phyloP scores from a whole-genome alignment of 352 stramenopile species.

The Albugo laibachii region DNA sequence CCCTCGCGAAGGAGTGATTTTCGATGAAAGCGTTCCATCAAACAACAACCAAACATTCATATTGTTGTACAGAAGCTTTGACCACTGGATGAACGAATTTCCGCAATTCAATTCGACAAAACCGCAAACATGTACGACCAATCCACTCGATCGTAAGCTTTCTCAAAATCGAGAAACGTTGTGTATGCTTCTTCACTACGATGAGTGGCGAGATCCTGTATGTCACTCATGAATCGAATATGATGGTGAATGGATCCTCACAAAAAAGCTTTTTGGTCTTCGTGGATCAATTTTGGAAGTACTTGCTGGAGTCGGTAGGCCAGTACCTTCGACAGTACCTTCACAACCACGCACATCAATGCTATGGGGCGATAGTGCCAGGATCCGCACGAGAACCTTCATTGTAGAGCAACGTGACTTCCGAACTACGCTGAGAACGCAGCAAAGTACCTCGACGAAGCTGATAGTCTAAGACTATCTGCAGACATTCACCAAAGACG shows the following conservation, averaged over 20 bases:
- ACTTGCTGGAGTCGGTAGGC: background rate
- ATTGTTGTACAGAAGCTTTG: slow-evolving; percentile 5
- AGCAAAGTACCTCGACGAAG: slow-evolving; percentile 7
- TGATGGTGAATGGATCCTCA: slow-evolving; percentile 10
- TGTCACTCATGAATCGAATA: slow-evolving; percentile 5
- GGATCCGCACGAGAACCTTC: slow-evolving; percentile 1
- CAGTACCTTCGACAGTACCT: slow-evolving; percentile 7
- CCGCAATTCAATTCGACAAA: slow-evolving; percentile 9
- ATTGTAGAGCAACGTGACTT: slow-evolving; percentile 10
- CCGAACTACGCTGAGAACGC: slow-evolving; percentile 5
- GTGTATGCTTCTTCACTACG: no score
- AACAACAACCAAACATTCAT: slow-evolving; percentile 4
- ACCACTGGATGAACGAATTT: background rate
- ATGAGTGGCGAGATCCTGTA: slow-evolving; percentile 4
- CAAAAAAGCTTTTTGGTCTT: no score
- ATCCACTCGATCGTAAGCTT: no score
- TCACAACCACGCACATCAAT: slow-evolving; percentile 12
- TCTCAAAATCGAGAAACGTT: no score
- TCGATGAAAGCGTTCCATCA: slow-evolving; percentile 5
- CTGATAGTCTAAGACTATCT: slow-evolving; percentile 7
- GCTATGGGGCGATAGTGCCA: no score
- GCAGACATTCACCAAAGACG: no score
- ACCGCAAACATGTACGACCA: slow-evolving; percentile 5
- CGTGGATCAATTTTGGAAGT: slow-evolving; percentile 3
- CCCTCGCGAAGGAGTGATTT: slow-evolving; percentile 3